Evolutionary conservation across 805 yeast genomes (phyloP), one percentile per base, ranked within the genome.

Genomic region (Diddensiella transvaalensis): DNA sequence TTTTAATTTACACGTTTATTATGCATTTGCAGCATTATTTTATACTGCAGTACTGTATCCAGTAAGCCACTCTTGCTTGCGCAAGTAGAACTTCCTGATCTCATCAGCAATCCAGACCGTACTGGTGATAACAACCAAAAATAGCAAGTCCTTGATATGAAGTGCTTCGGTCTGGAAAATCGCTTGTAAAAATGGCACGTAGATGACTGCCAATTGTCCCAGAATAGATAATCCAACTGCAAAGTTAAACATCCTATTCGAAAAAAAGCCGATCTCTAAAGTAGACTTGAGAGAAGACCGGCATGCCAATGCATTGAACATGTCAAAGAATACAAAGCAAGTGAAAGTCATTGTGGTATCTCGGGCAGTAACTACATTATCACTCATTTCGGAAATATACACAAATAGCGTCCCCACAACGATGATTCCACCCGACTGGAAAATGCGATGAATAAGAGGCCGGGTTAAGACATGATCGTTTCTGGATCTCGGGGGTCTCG

Each of bases 331-430:
- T 8, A 93, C 99, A 69, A 93, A 93, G 64, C 98, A 87, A 0
- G 98, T 93, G 63, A 93, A 93, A 0, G 99, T 91, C 99, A 93
- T 93, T 1, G 99, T 93, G 18, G 99, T 93, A 65, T 93, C 99
- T 69, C 99, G 84, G 11, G 91, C 83, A 2, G 97, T 89, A 48
- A 91, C 82, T 52, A 77, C 78, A 59, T 87, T 95, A 52, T 69
- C 72, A 19, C 79, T 76, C 95, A 91, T 88, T 67, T 91, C 97
- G 53, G 79, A 77, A 39, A 87, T 71, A 65, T 89, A 93, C 17
- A 93, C 85, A 61, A 83, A 86, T 67, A 90, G 76, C 0, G 99
- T 93, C 39, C 99, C 99, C 10, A 76, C 32, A 23, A 88, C 77
- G 48, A 93, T 87, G 63, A 90, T 80, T 1, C 69, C 55, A 0